A percentile compares a stretch with the other conserved stretches of the same genome.
These are phyloP conservation scores for Macrophomina pseudophaseolina DNA, from an alignment of 2,329 filamentous ascomycete species.

Conservation along the genomic window DNA sequence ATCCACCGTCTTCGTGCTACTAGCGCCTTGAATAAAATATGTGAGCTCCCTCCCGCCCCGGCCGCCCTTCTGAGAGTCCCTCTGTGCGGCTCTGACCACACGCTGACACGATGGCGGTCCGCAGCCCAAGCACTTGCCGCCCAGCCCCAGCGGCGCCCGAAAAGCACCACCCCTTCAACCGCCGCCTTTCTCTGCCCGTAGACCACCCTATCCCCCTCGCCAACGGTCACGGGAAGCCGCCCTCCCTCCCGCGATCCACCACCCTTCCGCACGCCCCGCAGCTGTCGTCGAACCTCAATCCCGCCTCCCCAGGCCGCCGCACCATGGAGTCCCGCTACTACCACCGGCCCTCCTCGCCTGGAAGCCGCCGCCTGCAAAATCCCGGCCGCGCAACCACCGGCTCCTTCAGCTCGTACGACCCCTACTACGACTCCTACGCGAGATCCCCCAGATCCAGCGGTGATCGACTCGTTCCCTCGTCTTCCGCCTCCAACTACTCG, in stretches of 20 bases:
- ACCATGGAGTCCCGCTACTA: constrained; percentile 25
- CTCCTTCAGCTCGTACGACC: constrained; percentile 43
- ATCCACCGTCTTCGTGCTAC: not conserved
- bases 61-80: not conserved
- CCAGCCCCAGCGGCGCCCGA: constrained; percentile 30
- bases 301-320: constrained; percentile 28
- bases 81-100: not conserved
- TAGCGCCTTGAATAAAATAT: constrained; percentile 14
- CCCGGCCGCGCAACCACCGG: constrained; percentile 45
- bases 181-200: constrained; percentile 26
- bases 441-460: constrained; percentile 42
- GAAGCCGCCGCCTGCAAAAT: constrained; percentile 35
- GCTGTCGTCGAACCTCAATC: constrained; percentile 10
- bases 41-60: constrained; percentile 2
- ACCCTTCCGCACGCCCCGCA: constrained; percentile 33
- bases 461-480: constrained; percentile 35
- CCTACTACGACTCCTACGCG: constrained; percentile 36
- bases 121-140: constrained; percentile 40
- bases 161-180: constrained; percentile 19
- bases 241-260: constrained; percentile 27
- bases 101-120: constrained; percentile 33
- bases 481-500: constrained; percentile 34
- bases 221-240: constrained; percentile 22
- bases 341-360: constrained; percentile 42
- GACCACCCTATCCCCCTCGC: constrained; percentile 35